These are phyloP conservation scores for Venturia effusa DNA, from an alignment of 2,329 filamentous ascomycete genomes.

Conservation along the genomic window DNA sequence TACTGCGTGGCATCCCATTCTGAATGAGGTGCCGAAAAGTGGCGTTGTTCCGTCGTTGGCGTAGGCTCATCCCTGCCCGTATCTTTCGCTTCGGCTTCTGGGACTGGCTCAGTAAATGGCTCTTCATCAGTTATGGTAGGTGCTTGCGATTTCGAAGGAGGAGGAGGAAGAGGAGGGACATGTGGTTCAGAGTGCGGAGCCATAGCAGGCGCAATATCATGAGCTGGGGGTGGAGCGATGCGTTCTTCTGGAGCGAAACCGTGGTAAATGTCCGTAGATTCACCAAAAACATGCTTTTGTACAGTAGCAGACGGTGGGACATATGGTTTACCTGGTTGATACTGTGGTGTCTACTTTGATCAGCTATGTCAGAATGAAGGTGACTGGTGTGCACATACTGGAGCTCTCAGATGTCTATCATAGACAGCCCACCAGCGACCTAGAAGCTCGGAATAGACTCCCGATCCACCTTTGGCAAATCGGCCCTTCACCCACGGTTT, in stretches of 20 bases:
- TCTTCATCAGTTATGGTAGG: conserved; percentile 21
- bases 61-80: conserved; percentile 32
- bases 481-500: conserved; percentile 64
- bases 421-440: conserved; percentile 92
- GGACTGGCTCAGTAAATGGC: conserved; percentile 32
- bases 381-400: conserved; percentile 15
- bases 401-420: conserved; percentile 64
- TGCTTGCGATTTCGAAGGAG: conserved; percentile 18
- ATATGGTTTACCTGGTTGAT: conserved; percentile 9
- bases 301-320: conserved; percentile 13
- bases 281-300: conserved; percentile 22
- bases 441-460: conserved; percentile 72
- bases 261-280: conserved; percentile 17
- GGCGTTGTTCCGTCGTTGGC: conserved; percentile 35
- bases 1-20: conserved; percentile 55
- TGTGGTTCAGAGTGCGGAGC: conserved; percentile 17
- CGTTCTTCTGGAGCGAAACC: conserved; percentile 6
- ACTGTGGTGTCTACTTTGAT: not conserved
- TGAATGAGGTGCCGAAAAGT: conserved; percentile 46
- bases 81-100: conserved; percentile 32
- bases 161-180: conserved; percentile 23
- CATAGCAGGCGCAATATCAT: conserved; percentile 7
- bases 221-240: not conserved
- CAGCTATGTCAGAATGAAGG: not conserved
- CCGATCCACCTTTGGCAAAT: conserved; percentile 38